Evolutionary conservation across 768 basidiomycete species (phyloP).

Genomic region (Boletus sp.): DNA sequence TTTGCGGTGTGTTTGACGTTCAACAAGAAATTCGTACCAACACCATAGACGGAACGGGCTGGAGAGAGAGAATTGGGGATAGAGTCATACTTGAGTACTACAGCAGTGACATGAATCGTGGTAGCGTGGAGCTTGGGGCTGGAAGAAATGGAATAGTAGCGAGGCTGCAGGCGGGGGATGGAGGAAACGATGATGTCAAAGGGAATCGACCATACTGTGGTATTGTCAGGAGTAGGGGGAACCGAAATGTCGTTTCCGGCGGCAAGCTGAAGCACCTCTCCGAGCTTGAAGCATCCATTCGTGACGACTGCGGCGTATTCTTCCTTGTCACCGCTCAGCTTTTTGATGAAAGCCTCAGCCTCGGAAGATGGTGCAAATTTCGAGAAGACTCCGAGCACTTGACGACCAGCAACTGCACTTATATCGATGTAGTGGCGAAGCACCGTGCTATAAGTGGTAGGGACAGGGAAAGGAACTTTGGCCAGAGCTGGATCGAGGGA

Average conservation of each 20-base stretch:
- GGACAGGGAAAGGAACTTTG: slow-evolving; percentile 98
- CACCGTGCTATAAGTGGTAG: slow-evolving; percentile 90
- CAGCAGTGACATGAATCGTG: slow-evolving; percentile 90
- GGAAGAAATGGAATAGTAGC: slow-evolving; percentile 98
- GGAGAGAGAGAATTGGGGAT: slow-evolving; percentile 47
- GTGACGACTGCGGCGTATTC: slow-evolving; percentile 74
- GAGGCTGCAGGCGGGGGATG: slow-evolving; percentile 90
- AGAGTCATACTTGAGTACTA: slow-evolving; percentile 91
- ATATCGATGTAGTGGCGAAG: slow-evolving; percentile 97
- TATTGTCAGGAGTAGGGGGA: slow-evolving; percentile 64
- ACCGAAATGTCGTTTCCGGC: slow-evolving; percentile 70
- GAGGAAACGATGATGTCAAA: slow-evolving; percentile 96
- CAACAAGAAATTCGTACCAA: slow-evolving; percentile 92
- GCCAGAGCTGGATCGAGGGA: slow-evolving; percentile 97
- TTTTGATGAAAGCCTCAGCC: slow-evolving; percentile 70
- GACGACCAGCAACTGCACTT: slow-evolving; percentile 90
- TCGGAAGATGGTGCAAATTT: slow-evolving; percentile 84
- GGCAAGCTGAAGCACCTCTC: slow-evolving; percentile 88
- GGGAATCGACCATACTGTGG: slow-evolving; percentile 85
- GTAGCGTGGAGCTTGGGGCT: slow-evolving; percentile 90
- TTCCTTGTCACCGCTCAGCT: slow-evolving; percentile 84
- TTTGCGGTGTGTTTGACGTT: slow-evolving; percentile 81
- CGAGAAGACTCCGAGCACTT: slow-evolving; percentile 81
- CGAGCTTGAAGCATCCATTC: slow-evolving; percentile 84
- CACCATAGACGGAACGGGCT: slow-evolving; percentile 76